Evolutionary conservation across 2,329 filamentous ascomycete genomes (phyloP).

Genomic region (Helotiales sp.): DNA sequence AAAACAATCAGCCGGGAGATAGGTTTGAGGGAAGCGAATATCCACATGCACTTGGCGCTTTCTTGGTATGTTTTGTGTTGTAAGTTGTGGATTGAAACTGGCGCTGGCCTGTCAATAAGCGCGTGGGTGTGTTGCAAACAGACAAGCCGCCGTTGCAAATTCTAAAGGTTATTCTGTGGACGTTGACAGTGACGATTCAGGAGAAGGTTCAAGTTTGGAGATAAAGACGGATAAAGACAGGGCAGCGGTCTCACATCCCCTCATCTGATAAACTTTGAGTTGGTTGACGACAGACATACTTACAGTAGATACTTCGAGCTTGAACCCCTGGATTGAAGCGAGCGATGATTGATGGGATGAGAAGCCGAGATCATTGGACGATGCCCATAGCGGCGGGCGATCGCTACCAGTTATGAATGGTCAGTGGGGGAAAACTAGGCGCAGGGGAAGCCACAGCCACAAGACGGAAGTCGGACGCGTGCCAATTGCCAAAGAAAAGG

Average conservation of each 20-base stretch:
- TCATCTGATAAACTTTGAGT: not conserved
- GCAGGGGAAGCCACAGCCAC: not conserved
- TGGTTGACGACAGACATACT: too few relatives aligned
- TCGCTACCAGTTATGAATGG: not conserved
- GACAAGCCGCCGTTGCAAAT: too few relatives aligned
- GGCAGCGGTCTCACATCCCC: too few relatives aligned
- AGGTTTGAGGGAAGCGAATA: too few relatives aligned
- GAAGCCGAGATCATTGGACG: not conserved
- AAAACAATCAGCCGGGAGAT: not conserved
- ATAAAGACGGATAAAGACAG: not conserved
- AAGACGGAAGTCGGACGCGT: conserved; percentile 1
- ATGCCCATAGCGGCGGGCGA: not conserved
- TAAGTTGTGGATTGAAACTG: not conserved
- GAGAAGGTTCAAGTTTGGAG: not conserved
- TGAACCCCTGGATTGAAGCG: not conserved
- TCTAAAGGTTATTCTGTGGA: too few relatives aligned
- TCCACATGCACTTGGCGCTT: too few relatives aligned
- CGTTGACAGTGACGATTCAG: not conserved
- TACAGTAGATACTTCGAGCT: too few relatives aligned
- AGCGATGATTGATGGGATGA: not conserved
- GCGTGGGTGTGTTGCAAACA: not conserved
- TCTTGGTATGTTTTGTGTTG: too few relatives aligned
- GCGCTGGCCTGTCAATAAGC: not conserved
- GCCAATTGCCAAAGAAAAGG: too few relatives aligned
- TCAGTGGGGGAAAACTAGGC: not conserved